Percentiles rank a stretch among this genome's conserved stretches.
Conservation (phyloP, 2,329 filamentous ascomycete species). For the Venturiaceae sp. region DNA sequence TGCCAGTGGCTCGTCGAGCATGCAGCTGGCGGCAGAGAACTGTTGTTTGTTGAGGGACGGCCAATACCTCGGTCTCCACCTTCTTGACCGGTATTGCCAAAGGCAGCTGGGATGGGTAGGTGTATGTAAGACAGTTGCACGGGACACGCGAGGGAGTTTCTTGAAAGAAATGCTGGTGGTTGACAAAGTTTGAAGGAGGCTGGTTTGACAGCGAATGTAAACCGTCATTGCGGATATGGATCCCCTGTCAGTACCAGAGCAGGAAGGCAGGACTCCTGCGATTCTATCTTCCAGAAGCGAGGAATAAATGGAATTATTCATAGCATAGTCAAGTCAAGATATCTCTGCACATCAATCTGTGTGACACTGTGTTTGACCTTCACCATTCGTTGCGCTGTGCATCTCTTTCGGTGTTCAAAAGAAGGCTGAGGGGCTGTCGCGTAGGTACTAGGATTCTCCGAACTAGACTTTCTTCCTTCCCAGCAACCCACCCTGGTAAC, state of each 20-base stretch:
- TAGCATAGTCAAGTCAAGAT: no score
- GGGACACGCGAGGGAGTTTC: not conserved
- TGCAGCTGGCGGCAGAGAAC: not conserved
- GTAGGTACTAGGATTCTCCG: no score
- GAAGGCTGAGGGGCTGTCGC: no score
- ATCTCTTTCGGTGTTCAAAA: no score
- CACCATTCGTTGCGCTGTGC: no score
- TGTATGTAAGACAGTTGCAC: not conserved
- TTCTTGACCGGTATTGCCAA: not conserved
- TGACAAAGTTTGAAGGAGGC: not conserved
- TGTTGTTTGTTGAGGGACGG: not conserved
- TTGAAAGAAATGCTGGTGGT: not conserved
- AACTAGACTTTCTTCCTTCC: no score
- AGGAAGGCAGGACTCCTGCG: no score
- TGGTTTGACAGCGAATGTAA: not conserved
- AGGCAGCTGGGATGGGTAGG: not conserved
- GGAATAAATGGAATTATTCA: not conserved
- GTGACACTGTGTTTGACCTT: not conserved
- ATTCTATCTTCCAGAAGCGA: not conserved
- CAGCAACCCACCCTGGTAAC: no score
- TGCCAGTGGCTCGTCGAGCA: not conserved
- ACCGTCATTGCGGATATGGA: not conserved
- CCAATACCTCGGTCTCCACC: not conserved
- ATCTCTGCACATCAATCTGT: not conserved
- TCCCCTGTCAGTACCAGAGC: no score